phyloP scores from a whole-genome alignment of 441 rosid genomes.

The Isatis lusitanica region DNA sequence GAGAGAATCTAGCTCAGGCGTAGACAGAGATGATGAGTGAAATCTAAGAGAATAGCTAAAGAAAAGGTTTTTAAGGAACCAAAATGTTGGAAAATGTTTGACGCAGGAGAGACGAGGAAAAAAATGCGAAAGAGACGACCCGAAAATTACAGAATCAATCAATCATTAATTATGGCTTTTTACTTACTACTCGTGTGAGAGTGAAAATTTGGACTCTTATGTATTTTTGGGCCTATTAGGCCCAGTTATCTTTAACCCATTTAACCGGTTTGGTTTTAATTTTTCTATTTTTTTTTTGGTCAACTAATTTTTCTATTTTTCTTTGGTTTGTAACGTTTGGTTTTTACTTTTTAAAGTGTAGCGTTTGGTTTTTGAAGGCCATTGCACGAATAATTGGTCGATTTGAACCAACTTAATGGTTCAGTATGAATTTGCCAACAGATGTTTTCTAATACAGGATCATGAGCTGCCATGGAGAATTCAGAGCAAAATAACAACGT shows the following conservation, averaged over 20 bases:
- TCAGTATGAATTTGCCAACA: too few species aligned
- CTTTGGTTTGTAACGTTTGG: too few species aligned
- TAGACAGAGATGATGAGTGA: background rate
- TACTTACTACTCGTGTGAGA: background rate
- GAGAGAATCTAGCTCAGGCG: background rate
- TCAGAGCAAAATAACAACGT: too few species aligned
- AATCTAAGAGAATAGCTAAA: background rate
- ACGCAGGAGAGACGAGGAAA: background rate
- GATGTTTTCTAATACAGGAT: too few species aligned
- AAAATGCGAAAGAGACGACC: background rate
- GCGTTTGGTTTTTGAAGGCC: too few species aligned
- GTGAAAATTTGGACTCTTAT: background rate
- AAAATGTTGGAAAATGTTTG: slow-evolving; percentile 21
- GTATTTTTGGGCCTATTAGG: background rate
- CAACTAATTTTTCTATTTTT: too few species aligned
- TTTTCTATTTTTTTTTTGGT: too few species aligned
- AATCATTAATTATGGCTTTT: background rate
- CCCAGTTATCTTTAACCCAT: background rate
- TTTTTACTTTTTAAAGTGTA: too few species aligned
- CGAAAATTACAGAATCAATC: background rate
- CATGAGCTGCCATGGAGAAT: too few species aligned
- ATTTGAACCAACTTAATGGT: too few species aligned
- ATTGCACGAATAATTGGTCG: too few species aligned
- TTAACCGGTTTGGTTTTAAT: background rate
- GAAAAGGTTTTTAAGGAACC: background rate